Evolutionary conservation across 129 eudicot species (phyloP).

Genomic region (Escallonia rubra): DNA sequence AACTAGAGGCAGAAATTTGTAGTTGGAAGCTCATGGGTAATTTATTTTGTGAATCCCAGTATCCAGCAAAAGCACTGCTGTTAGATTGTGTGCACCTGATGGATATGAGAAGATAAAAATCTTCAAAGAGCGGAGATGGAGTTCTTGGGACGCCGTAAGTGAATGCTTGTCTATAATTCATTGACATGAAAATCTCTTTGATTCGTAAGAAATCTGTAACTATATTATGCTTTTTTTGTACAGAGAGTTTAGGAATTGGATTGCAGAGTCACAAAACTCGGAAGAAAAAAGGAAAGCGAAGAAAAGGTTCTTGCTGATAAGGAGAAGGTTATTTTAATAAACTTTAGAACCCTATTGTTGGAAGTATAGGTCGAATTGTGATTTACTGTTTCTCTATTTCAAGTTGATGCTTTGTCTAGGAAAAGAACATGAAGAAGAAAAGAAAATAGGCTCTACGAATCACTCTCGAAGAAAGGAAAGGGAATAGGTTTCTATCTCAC

Average conservation of each 20-base stretch:
- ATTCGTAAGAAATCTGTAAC: background rate
- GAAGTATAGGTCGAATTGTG: background rate
- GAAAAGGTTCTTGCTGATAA: conserved; percentile 32
- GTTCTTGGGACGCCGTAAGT: conserved; percentile 48
- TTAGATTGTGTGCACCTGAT: conserved; percentile 28
- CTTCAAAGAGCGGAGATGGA: conserved; percentile 46
- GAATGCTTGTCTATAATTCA: background rate
- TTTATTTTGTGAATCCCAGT: conserved; percentile 22
- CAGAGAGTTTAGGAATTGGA: conserved; percentile 51
- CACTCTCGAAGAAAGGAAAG: no score
- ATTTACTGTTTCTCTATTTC: background rate
- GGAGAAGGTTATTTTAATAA: conserved; percentile 39
- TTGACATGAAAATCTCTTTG: background rate
- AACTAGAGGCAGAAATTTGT: conserved; percentile 18
- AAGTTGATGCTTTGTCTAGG: conserved; percentile 21
- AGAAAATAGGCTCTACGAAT: background rate
- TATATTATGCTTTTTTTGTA: conserved; percentile 4
- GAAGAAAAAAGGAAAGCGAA: conserved; percentile 34
- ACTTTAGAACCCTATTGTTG: background rate
- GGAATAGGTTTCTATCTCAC: no score
- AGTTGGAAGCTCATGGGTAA: conserved; percentile 35
- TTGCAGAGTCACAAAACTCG: conserved; percentile 30
- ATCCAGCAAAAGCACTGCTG: conserved; percentile 24
- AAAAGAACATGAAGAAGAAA: conserved; percentile 38
- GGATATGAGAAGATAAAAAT: conserved; percentile 27